phyloP scores from a whole-genome alignment of 106 monocot species.

The Phalaenopsis equestris region DNA sequence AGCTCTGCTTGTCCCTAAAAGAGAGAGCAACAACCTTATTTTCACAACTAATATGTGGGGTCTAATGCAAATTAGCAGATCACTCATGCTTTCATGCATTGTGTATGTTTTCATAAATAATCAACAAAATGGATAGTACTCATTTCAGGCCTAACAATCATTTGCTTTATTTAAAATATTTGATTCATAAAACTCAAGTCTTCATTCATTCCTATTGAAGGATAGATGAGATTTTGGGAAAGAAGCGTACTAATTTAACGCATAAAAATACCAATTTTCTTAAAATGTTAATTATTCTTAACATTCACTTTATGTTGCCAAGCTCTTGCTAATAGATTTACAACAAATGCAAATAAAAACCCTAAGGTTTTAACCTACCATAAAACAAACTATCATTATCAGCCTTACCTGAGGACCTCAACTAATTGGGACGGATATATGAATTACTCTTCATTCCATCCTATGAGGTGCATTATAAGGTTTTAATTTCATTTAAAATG shows the following conservation, averaged over 20 bases:
- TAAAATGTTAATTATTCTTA: background rate
- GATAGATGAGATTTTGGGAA: background rate
- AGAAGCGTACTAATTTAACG: background rate
- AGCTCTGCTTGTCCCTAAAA: constrained; percentile 74
- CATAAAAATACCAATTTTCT: background rate
- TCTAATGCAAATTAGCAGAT: background rate
- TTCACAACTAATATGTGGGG: background rate
- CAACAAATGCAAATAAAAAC: background rate
- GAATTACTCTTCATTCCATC: too few species aligned
- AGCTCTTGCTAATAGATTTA: background rate
- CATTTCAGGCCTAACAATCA: background rate
- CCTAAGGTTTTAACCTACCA: background rate
- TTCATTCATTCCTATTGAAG: background rate
- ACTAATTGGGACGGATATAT: too few species aligned
- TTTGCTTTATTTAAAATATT: background rate
- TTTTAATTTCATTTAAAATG: too few species aligned
- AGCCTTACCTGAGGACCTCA: background rate
- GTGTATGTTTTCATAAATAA: background rate
- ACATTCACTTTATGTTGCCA: background rate
- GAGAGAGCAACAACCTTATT: background rate
- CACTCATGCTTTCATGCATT: background rate
- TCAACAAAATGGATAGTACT: background rate
- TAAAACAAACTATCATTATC: background rate
- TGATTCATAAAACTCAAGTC: background rate
- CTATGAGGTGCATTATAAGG: too few species aligned